Evolutionary conservation across 257 asterid genomes (phyloP), one percentile per base, ranked within the genome.

Genomic region (Primulina eburnea): DNA sequence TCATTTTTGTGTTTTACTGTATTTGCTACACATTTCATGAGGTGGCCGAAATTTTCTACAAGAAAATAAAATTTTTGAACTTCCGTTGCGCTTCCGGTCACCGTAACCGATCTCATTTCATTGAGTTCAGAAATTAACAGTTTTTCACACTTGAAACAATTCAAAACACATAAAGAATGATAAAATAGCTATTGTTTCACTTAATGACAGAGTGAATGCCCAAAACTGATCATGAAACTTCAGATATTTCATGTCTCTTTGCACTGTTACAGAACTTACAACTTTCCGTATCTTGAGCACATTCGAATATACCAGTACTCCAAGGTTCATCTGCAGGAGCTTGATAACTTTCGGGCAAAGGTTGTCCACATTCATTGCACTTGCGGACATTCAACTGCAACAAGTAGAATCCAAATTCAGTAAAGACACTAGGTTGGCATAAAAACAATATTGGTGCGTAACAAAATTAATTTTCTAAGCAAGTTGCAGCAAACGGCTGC

Each of bases 321-420:
- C 99, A 94, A 56, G 99, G 98, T 76, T 94, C 99, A 64, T 91
- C 96, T 1, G 98, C 89, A 60, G 96, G 98, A 65, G 93, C 88
- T 78, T 84, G 90, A 81, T 85, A 91, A 82, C 98, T 94, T 81
- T 94, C 98, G 30, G 99, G 97, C 79, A 94, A 79, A 72, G 97
- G 82, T 76, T 94, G 97, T 40, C 97, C 97, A 78, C 99, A 94
- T 73, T 91, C 97, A 65, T 84, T 73, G 84, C 99, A 94, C 88
- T 86, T 91, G 82, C 77, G 96, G 68, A 78, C 95, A 80, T 72
- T 66, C 84, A 91, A 73, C 99, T 94, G 87, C 81, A 80, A 64
- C 68, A 60, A 67, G 53, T 43, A 55, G 40, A 64, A 26, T 73
- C 64, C 28, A 14, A 68, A 20, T 65, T 11, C n/a, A 29, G 60